Evolutionary conservation across 169 alveolate species (phyloP).

Genomic region (Fabrea salina): DNA sequence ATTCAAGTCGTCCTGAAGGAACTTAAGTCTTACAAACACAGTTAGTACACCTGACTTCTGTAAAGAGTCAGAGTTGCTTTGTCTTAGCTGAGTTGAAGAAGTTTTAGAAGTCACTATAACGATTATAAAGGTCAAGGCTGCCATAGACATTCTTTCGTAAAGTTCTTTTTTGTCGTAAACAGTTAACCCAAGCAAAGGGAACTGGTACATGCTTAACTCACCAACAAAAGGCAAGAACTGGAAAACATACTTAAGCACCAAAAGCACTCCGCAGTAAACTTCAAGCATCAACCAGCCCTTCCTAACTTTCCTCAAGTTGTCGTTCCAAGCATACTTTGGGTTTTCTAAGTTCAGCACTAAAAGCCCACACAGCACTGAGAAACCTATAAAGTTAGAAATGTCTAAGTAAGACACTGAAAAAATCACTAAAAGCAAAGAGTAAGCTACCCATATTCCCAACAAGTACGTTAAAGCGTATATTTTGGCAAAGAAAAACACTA

Average conservation of each 20-base stretch:
- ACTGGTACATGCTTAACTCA: background rate
- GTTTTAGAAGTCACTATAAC: background rate
- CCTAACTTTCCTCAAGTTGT: background rate
- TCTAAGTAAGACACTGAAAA: background rate
- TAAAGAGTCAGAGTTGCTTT: background rate
- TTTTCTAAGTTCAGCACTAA: background rate
- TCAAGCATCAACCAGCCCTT: background rate
- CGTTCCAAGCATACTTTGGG: background rate
- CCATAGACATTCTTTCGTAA: slow-evolving; percentile 5
- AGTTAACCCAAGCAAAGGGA: background rate
- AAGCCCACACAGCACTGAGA: background rate
- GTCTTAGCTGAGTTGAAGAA: background rate
- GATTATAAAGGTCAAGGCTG: background rate
- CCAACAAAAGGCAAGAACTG: slow-evolving; percentile 13
- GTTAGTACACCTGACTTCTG: background rate
- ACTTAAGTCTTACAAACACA: background rate
- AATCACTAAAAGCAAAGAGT: background rate
- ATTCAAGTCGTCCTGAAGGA: background rate
- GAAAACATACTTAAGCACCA: background rate
- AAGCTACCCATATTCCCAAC: slow-evolving; percentile 8
- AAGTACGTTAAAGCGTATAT: background rate
- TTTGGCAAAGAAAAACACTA: background rate
- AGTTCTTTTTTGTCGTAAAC: slow-evolving; percentile 3
- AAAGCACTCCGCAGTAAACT: background rate
- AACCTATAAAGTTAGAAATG: background rate